Evolutionary conservation across 768 basidiomycete genomes (phyloP), one percentile per base, ranked within the genome.

Genomic region (Tylopilus subfusipes): DNA sequence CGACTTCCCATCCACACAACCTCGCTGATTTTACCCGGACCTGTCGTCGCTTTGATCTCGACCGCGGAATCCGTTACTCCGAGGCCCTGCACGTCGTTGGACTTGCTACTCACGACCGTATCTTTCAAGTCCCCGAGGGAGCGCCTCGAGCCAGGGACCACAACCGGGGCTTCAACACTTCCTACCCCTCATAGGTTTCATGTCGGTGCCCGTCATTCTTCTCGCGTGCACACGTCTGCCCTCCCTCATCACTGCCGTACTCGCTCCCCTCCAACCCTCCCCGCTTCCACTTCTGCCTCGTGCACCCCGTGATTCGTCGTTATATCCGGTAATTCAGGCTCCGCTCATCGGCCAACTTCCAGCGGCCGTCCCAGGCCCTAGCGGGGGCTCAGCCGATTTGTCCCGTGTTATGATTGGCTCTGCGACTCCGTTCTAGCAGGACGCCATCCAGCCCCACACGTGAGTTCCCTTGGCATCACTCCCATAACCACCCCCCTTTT

Each of bases 281-380:
- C 18, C 33, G 19, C 3, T 9, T 22, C 21, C 14, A 2, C 18
- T 19, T 14, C 13, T 34, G 13, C 43, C 13, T 18, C 12, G 2
- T 11, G 14, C 39, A 27, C 18, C 19, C 22, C 24, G 25, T 49
- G 30, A 38, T n/a, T 18, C 21, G 19, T 38, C n/a, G 33, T 29
- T 24, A 13, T 47, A n/a, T 25, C 27, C 22, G 24, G 2, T 2
- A 21, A 27, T 64, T 64, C 48, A 33, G 29, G 60, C 54, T 57
- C 63, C 65, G 64, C 50, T 33, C 44, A 25, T 33, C 29, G 19
- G 25, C 11, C 48, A 4, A n/a, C 6, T 31, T 31, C 12, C 38
- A 29, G 24, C 16, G 36, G 21, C 1, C 30, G 36, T n/a, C 5
- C 31, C 22, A 25, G 25, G 14, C 24, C 11, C 6, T 6, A 11